Base-by-base conservation (phyloP, 2,329 filamentous ascomycete species). In the Microascus cirrosus region DNA sequence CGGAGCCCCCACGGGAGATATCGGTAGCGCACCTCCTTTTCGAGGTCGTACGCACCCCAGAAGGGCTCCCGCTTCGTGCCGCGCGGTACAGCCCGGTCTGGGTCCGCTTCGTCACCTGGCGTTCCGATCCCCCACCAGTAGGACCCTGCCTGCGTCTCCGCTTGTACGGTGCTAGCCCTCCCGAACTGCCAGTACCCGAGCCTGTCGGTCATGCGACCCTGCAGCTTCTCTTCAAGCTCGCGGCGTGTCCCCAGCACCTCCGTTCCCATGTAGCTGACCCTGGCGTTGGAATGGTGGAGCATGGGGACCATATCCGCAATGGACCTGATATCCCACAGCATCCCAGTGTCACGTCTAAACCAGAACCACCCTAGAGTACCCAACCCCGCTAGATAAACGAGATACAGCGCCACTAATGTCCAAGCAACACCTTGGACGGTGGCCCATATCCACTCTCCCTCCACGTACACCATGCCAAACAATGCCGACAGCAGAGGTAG, bases 301-400 rank as follows among this genome's bases (percentile, higher is more conserved):
- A 96, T 77, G 1, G 86, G 82, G 51, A 94, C 79, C 42, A 95
- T 74, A 67, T 96, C 91, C 2, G 89, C 92, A 8, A 96, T 74
- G 25, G 86, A 93, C 53, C 86, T 79, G 2, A 90, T 81, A 67
- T 96, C 90, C 92, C 92, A 96, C 66, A 87, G 80, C 61, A 96
- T 74, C 0, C 91, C 91, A 0, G 90, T 95, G 64, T 77, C 79
- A 34, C 80, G 77, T 24, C 77, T 71, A 57, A 79, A 73, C 73
- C 92, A 89, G 61, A 83, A 86, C n/a, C 83, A 62, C 61, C 86
- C 73, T 11, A 92, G 68, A 18, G 68, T 59, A 34, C 60, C 62
- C 2, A 84, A 65, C 1, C 85, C 82, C 7, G 81, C 63, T 1
- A 86, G 65, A 53, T 93, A 72, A 3, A 90, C 69, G 36, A 86